Evolutionary conservation across 1,284 basidiomycete species (phyloP).

Genomic region (Rhizoctonia solani): DNA sequence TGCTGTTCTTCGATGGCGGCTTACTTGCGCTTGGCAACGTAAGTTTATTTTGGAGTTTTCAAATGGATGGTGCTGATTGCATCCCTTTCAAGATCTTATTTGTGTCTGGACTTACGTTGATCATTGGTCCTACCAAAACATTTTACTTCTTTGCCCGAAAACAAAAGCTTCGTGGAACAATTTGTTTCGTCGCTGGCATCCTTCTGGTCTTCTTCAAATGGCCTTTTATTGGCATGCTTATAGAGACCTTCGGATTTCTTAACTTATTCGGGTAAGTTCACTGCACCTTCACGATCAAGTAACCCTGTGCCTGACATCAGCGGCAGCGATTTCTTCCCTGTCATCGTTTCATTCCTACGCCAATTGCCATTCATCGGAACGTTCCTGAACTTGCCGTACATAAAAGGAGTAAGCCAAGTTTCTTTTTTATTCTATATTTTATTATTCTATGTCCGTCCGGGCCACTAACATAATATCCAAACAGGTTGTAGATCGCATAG

Average conservation of each 20-base stretch:
- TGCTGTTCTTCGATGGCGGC: conserved; percentile 98
- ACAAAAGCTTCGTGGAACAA: conserved; percentile 93
- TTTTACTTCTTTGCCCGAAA: conserved; percentile 98
- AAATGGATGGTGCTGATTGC: not conserved
- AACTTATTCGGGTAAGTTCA: conserved; percentile 89
- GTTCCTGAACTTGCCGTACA: conserved; percentile 83
- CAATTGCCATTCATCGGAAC: conserved; percentile 94
- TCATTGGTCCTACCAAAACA: conserved; percentile 95
- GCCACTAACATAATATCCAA: not conserved
- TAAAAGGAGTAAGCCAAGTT: conserved; percentile 53
- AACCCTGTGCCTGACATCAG: not conserved
- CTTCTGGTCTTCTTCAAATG: conserved; percentile 87
- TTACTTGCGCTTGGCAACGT: conserved; percentile 96
- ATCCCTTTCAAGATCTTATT: conserved; percentile 75
- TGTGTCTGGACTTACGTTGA: conserved; percentile 86
- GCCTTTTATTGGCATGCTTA: conserved; percentile 89
- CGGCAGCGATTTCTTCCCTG: conserved; percentile 96
- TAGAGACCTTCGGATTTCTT: conserved; percentile 95
- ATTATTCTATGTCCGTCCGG: not conserved
- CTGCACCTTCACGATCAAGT: not conserved
- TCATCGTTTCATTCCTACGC: conserved; percentile 92
- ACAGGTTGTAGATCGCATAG: conserved; percentile 72
- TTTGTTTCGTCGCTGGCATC: conserved; percentile 90
- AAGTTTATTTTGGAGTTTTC: conserved; percentile 43
- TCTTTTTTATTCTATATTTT: not conserved